These are phyloP conservation scores for Oryza coarctata DNA, from an alignment of 176 grass and related monocot species.

Conservation along the genomic window DNA sequence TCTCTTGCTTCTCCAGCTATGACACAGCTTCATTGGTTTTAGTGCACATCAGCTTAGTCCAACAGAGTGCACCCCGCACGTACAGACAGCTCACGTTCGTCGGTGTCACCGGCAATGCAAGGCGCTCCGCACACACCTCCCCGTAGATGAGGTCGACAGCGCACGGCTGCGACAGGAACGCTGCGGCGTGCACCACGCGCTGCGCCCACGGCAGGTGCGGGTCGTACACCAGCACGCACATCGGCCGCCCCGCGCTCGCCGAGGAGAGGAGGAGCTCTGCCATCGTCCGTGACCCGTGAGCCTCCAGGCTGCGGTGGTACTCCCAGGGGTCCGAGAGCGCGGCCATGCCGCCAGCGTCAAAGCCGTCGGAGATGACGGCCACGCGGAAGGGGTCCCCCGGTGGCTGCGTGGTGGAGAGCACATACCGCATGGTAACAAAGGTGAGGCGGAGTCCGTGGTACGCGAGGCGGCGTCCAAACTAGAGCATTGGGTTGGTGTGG, in stretches of 20 bases:
- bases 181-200: neutral
- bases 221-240: slow-evolving; percentile 24
- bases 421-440: neutral
- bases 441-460: slow-evolving; percentile 24
- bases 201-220: slow-evolving; percentile 13
- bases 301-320: neutral
- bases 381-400: neutral
- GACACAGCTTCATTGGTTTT: too few species aligned
- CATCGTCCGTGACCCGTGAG: neutral
- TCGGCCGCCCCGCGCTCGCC: neutral
- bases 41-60: too few species aligned
- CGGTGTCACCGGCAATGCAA: neutral
- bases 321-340: neutral
- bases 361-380: slow-evolving; percentile 31
- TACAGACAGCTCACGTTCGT: neutral
- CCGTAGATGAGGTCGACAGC: slow-evolving; percentile 7
- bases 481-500: slow-evolving; percentile 32
- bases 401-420: neutral
- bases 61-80: neutral
- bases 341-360: slow-evolving; percentile 7
- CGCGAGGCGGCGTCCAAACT: slow-evolving; percentile 2
- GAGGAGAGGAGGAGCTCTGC: neutral
- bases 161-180: slow-evolving; percentile 29
- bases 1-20: too few species aligned
- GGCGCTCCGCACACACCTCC: slow-evolving; percentile 6